Percentiles rank a stretch among this genome's conserved stretches.
Evolutionary conservation across 2,329 filamentous ascomycete genomes (phyloP).

Genomic region (Raffaelea arxii): DNA sequence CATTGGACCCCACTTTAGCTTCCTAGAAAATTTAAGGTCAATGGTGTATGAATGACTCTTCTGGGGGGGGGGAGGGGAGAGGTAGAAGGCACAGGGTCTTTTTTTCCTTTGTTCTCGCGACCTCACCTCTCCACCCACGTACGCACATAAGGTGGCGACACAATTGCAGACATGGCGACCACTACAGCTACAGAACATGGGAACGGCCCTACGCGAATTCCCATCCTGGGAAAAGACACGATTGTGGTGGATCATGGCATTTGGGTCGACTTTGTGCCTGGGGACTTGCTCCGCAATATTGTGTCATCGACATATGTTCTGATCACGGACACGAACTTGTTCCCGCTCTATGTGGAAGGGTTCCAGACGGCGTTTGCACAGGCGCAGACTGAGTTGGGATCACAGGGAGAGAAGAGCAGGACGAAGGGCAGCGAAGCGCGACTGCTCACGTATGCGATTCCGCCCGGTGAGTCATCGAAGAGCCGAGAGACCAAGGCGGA

Average conservation of each 20-base stretch:
- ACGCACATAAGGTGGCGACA: too few species aligned
- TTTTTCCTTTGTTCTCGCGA: too few species aligned
- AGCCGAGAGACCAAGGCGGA: conserved; percentile 86
- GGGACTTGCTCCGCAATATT: conserved; percentile 70
- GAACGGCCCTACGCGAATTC: conserved; percentile 48
- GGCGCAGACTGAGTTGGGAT: conserved; percentile 21
- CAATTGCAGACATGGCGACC: too few species aligned
- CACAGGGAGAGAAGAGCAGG: too few species aligned
- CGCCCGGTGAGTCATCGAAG: conserved; percentile 90
- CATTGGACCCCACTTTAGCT: too few species aligned
- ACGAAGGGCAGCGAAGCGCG: conserved; percentile 38
- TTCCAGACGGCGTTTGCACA: conserved; percentile 60
- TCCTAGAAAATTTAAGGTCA: too few species aligned
- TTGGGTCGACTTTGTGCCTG: conserved; percentile 71
- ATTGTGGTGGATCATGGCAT: conserved; percentile 90
- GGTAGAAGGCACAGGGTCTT: too few species aligned
- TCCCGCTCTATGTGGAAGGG: conserved; percentile 65
- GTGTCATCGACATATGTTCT: conserved; percentile 88
- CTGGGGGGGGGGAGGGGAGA: too few species aligned
- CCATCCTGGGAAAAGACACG: conserved; percentile 78
- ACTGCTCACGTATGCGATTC: conserved; percentile 75
- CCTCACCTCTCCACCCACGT: too few species aligned
- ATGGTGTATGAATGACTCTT: too few species aligned
- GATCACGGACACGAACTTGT: conserved; percentile 91
- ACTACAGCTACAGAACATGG: too few species aligned